Conservation (phyloP, 2,329 filamentous ascomycete species). For the Domatiomyces globalis region DNA sequence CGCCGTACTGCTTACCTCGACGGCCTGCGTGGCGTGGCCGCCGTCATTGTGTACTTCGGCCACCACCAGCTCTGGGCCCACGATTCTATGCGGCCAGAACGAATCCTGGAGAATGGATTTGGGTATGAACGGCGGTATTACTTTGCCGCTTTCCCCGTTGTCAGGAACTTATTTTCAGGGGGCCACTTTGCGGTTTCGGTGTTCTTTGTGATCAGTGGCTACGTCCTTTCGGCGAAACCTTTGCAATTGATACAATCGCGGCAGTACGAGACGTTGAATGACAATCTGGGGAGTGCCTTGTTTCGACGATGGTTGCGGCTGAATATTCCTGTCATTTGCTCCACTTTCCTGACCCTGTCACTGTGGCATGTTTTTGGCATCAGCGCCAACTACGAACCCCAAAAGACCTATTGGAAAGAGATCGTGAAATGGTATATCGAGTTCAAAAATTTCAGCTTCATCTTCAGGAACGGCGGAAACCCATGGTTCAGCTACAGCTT, state of each 20-base stretch:
- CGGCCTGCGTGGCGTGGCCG: slow-evolving; percentile 52
- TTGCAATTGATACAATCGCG: slow-evolving; percentile 30
- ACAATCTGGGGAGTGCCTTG: slow-evolving; percentile 34
- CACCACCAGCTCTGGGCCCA: slow-evolving; percentile 48
- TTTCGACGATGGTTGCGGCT: slow-evolving; percentile 40
- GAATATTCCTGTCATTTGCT: slow-evolving; percentile 39
- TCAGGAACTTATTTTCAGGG: slow-evolving; percentile 48
- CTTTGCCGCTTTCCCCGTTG: slow-evolving; percentile 40
- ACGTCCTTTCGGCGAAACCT: slow-evolving; percentile 37
- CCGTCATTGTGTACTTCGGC: slow-evolving; percentile 51
- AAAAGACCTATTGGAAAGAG: slow-evolving; percentile 35
- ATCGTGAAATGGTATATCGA: slow-evolving; percentile 40
- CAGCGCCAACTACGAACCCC: slow-evolving; percentile 28
- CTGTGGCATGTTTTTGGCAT: slow-evolving; percentile 41
- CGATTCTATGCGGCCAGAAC: slow-evolving; percentile 24
- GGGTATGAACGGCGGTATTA: slow-evolving; percentile 37
- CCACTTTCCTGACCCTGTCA: slow-evolving; percentile 41
- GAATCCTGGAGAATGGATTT: slow-evolving; percentile 40
- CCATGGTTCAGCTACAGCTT: slow-evolving; percentile 46
- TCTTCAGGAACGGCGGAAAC: slow-evolving; percentile 45
- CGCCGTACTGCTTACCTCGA: slow-evolving; percentile 46
- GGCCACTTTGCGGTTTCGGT: slow-evolving; percentile 45
- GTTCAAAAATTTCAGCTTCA: slow-evolving; percentile 55
- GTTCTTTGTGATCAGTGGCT: slow-evolving; percentile 41
- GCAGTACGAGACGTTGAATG: slow-evolving; percentile 26